Conservation (phyloP, 106 monocot genomes). For the Posidonia australis region DNA sequence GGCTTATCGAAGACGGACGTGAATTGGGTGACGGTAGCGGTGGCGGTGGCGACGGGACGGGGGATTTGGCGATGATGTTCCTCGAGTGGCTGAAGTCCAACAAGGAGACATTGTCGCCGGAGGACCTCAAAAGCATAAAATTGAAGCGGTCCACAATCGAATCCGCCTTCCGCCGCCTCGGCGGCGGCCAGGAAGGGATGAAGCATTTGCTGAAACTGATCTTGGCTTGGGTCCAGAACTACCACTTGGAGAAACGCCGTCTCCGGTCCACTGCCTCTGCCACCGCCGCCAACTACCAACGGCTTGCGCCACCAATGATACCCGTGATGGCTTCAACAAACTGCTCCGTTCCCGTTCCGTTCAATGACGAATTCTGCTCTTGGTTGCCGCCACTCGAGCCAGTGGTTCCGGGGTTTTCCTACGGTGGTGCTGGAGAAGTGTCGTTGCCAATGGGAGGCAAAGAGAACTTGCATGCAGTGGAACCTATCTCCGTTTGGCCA, state of each 20-base stretch:
- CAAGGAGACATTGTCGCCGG: conserved; percentile 62
- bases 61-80: conserved; percentile 57
- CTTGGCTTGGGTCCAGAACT: conserved; percentile 79
- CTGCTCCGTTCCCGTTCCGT: neutral
- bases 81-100: conserved; percentile 83
- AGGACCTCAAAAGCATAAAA: conserved; percentile 68
- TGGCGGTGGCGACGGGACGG: conserved; percentile 4
- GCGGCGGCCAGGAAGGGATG: conserved; percentile 48
- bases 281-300: neutral
- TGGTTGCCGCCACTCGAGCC: neutral
- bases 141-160: conserved; percentile 72
- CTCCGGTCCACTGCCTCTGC: neutral
- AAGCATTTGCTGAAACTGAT: conserved; percentile 81
- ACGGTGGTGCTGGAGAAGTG: neutral
- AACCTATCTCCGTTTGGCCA: conserved; percentile 9
- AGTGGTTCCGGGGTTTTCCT: neutral
- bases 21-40: too few species aligned
- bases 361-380: neutral
- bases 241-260: conserved; percentile 60
- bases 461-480: conserved; percentile 1
- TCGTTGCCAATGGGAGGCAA: neutral
- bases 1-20: too few species aligned
- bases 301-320: neutral
- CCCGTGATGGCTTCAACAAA: neutral
- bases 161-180: conserved; percentile 53